A percentile compares a stretch with the other conserved stretches of the same genome.
These are phyloP conservation scores for Tylopilus sp. DNA, from an alignment of 1,284 basidiomycete genomes.

Conservation along the genomic window DNA sequence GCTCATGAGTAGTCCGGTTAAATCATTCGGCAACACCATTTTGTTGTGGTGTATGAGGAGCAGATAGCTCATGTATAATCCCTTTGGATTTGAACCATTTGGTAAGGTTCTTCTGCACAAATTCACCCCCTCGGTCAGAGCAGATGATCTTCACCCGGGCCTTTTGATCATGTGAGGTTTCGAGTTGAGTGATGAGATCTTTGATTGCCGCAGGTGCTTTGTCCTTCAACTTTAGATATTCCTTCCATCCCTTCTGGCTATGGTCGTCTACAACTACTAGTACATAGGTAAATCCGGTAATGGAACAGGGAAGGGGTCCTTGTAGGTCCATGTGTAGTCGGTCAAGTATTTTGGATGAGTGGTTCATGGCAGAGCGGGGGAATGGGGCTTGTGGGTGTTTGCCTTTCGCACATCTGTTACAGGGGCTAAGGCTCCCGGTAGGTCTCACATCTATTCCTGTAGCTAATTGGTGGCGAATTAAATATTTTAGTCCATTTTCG, in stretches of 20 bases:
- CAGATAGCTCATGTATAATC: conserved; percentile 1
- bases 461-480: too few relatives aligned
- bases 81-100: background rate
- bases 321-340: conserved; percentile 18
- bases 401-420: background rate
- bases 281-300: conserved; percentile 7
- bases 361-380: background rate
- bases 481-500: too few relatives aligned
- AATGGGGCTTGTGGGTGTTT: conserved; percentile 2
- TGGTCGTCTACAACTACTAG: conserved; percentile 12
- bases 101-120: background rate
- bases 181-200: background rate
- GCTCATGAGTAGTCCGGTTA: background rate
- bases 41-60: conserved; percentile 5
- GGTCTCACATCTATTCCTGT: too few relatives aligned
- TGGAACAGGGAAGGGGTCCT: conserved; percentile 8
- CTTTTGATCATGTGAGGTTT: background rate
- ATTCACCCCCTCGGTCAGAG: conserved; percentile 3
- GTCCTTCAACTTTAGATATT: conserved; percentile 16
- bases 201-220: conserved; percentile 1
- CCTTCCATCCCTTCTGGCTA: conserved; percentile 1
- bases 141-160: conserved; percentile 9
- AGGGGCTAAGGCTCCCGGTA: too few relatives aligned
- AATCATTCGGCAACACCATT: conserved; percentile 5
- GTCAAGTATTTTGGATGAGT: background rate